Evolutionary conservation across 2,329 filamentous ascomycete species (phyloP), one percentile per base, ranked within the genome.

Genomic region (Cyphellophora europaea): DNA sequence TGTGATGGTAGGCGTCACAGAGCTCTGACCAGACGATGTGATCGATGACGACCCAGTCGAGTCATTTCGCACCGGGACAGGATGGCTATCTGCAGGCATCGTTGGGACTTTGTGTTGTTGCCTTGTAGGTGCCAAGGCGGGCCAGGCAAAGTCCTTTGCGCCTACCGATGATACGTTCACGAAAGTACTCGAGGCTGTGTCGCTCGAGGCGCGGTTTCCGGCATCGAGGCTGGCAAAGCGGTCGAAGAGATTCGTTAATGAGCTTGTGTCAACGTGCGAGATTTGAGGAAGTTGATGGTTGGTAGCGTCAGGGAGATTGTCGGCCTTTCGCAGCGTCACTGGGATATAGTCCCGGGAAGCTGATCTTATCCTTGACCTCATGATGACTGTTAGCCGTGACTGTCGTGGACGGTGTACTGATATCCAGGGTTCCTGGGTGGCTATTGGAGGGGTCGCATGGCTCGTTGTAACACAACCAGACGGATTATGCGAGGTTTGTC

Each of bases 21-120:
- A 39, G 25, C 41, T 47, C 14, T 39, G 37, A 15, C 33, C 35
- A 11, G 30, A 32, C 37, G 40, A 18, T 37, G 42, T 31, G 35
- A 32, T 19, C 41, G 44, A 30, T n/a, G 44, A 44, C 13, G 44
- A 47, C 6, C 39, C 37, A 27, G 41, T 42, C 11, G 44, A 47
- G 29, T 44, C 44, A 33, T 44, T 47, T 19, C 44, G 35, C 29
- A 30, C 33, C 17, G 19, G 15, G 8, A 12, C 27, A 8, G 4
- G n/a, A 30, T 3, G 10, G 27, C n/a, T 30, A 13, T 13, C 15
- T 10, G 27, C 13, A 12, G 4, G 27, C 27, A 15, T 5, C 8
- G n/a, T 12, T 29, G 27, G n/a, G 3, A n/a, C n/a, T n/a, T n/a
- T n/a, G n/a, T n/a, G n/a, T n/a, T n/a, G n/a, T n/a, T n/a, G n/a